These are phyloP conservation scores for Pochonia chlamydosporia DNA, from an alignment of 2,329 filamentous ascomycete species.

Conservation along the genomic window DNA sequence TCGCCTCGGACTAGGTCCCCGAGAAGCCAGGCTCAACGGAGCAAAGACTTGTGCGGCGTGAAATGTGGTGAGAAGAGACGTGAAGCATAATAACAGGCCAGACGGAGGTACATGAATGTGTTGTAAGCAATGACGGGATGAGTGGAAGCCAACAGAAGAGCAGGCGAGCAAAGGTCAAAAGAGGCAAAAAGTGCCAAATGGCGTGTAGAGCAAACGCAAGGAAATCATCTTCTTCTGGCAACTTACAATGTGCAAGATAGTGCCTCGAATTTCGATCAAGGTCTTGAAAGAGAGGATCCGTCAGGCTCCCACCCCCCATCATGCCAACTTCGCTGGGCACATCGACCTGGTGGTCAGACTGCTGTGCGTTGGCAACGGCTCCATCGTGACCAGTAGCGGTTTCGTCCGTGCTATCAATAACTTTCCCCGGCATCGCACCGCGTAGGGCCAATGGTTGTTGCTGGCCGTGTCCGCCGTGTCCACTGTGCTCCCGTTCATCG, in stretches of 20 bases:
- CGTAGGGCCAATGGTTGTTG: background rate
- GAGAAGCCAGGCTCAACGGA: background rate
- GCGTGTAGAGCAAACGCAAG: too few relatives aligned
- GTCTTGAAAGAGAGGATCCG: conserved; percentile 51
- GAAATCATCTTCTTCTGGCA: background rate
- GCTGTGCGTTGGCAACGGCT: background rate
- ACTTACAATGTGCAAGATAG: conserved; percentile 47
- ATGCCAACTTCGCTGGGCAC: background rate
- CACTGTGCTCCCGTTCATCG: background rate
- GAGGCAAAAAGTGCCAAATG: background rate
- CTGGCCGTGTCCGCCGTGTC: background rate
- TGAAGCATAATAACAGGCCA: background rate
- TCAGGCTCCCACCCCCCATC: conserved; percentile 23
- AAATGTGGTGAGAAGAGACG: background rate
- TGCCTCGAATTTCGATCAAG: conserved; percentile 38
- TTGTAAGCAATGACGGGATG: background rate
- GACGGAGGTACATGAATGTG: background rate
- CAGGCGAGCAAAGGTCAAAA: background rate
- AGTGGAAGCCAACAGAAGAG: background rate
- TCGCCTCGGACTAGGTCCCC: conserved; percentile 5
- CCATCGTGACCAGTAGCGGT: background rate
- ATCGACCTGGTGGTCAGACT: background rate
- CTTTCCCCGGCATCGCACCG: background rate
- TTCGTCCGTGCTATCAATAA: background rate
- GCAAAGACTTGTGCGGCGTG: background rate